Evolutionary conservation across 495 filamentous ascomycete genomes (phyloP).

Genomic region (Ramalina intermedia): DNA sequence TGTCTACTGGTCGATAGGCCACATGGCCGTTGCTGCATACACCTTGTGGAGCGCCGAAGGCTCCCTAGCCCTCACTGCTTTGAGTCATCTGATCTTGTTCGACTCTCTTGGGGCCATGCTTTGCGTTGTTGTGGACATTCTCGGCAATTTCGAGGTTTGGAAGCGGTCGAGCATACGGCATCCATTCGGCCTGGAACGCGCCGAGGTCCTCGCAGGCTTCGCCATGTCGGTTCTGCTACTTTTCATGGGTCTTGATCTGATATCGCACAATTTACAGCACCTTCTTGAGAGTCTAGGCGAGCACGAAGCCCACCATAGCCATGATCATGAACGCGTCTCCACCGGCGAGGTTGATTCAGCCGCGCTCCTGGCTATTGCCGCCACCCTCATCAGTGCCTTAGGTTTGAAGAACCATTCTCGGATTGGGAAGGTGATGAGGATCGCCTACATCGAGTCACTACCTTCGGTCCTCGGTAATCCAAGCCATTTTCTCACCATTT

Average conservation of each 20-base stretch:
- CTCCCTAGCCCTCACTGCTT: conserved; percentile 80
- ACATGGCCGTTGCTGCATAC: conserved; percentile 64
- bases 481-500: conserved; percentile 82
- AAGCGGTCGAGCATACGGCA: conserved; percentile 81
- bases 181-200: conserved; percentile 83
- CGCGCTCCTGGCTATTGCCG: conserved; percentile 71
- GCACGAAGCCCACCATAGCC: conserved; percentile 55
- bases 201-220: conserved; percentile 91
- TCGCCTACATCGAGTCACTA: conserved; percentile 68
- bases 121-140: conserved; percentile 85
- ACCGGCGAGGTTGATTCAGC: conserved; percentile 66
- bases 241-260: conserved; percentile 91
- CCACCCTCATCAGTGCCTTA: conserved; percentile 77
- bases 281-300: conserved; percentile 48
- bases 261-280: conserved; percentile 86
- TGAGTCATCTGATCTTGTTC: conserved; percentile 87
- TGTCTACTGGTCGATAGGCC: conserved; percentile 79
- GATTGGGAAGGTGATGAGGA: conserved; percentile 72
- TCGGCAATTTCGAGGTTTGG: conserved; percentile 96
- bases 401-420: conserved; percentile 81
- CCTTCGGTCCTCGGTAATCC: conserved; percentile 78
- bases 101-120: conserved; percentile 84
- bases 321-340: conserved; percentile 52
- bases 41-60: conserved; percentile 74
- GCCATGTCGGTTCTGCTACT: conserved; percentile 88